phyloP scores from a whole-genome alignment of 169 alveolate genomes.

The Plasmodium fragile region DNA sequence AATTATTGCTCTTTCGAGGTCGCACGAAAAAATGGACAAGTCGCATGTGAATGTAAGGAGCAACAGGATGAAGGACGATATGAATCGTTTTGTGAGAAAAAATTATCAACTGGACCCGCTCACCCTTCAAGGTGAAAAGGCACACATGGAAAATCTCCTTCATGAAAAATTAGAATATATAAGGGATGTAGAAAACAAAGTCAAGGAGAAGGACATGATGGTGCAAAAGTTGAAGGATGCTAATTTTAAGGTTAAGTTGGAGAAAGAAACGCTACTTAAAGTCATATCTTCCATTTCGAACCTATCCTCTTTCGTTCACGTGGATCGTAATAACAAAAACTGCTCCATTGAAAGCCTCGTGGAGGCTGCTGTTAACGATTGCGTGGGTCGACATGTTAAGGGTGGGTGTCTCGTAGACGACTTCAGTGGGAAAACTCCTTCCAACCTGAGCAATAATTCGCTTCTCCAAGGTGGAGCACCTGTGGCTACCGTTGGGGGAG shows the following conservation, averaged over 20 bases:
- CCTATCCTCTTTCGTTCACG: not conserved
- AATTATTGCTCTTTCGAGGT: constrained; percentile 22
- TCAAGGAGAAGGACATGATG: constrained; percentile 8
- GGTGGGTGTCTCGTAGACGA: not conserved
- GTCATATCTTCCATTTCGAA: constrained; percentile 11
- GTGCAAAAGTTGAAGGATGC: constrained; percentile 8
- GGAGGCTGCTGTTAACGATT: constrained; percentile 14
- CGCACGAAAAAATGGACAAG: constrained; percentile 30
- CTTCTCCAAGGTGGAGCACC: not conserved
- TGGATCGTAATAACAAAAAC: not conserved
- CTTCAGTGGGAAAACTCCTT: constrained; percentile 9
- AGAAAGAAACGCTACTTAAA: constrained; percentile 45
- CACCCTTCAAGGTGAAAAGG: constrained; percentile 14
- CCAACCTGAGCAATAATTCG: constrained; percentile 9
- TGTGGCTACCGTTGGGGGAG: not conserved
- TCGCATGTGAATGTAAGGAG: constrained; percentile 1
- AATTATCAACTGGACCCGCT: not conserved
- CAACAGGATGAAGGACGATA: not conserved
- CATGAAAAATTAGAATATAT: constrained; percentile 17
- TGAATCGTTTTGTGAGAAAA: constrained; percentile 4
- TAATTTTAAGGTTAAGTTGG: not conserved
- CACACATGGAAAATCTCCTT: constrained; percentile 19
- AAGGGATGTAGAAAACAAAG: constrained; percentile 3
- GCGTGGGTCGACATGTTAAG: not conserved
- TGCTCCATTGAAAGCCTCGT: constrained; percentile 16